These are phyloP conservation scores for Hypoxylon rubiginosum DNA, from an alignment of 2,329 filamentous ascomycete species.

Conservation along the genomic window DNA sequence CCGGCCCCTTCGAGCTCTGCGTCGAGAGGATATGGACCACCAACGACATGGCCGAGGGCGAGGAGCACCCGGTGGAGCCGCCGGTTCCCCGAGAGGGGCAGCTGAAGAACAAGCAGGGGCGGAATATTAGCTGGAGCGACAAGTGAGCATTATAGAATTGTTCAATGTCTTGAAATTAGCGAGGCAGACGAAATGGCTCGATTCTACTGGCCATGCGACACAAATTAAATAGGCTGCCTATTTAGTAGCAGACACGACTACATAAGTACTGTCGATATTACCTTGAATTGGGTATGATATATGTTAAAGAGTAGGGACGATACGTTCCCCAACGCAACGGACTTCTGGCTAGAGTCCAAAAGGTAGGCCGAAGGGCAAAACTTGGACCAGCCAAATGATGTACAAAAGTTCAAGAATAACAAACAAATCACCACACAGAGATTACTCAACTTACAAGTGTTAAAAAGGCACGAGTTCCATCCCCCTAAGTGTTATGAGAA, in stretches of 20 bases:
- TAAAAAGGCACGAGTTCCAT: not conserved
- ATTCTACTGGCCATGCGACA: not conserved
- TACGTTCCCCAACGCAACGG: not conserved
- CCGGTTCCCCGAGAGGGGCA: constrained; percentile 51
- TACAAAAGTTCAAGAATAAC: constrained; percentile 1
- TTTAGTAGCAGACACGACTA: not conserved
- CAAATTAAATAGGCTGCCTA: not conserved
- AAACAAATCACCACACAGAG: not conserved
- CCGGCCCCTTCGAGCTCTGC: constrained; percentile 88
- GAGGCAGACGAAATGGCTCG: not conserved
- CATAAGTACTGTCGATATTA: not conserved
- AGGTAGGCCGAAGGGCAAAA: not conserved
- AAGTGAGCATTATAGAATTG: constrained; percentile 35
- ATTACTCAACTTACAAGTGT: not conserved
- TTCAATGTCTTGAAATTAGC: not conserved
- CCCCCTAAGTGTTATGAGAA: not conserved
- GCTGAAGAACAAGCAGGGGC: constrained; percentile 59
- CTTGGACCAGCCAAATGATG: not conserved
- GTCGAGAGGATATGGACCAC: constrained; percentile 93
- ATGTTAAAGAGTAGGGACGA: not conserved
- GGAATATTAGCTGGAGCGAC: constrained; percentile 58
- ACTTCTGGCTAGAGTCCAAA: not conserved
- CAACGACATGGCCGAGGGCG: constrained; percentile 68
- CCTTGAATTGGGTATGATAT: not conserved
- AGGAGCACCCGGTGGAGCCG: constrained; percentile 43